Evolutionary conservation across 208 protist genomes (phyloP).

Genomic region (Trypanosoma avium): DNA sequence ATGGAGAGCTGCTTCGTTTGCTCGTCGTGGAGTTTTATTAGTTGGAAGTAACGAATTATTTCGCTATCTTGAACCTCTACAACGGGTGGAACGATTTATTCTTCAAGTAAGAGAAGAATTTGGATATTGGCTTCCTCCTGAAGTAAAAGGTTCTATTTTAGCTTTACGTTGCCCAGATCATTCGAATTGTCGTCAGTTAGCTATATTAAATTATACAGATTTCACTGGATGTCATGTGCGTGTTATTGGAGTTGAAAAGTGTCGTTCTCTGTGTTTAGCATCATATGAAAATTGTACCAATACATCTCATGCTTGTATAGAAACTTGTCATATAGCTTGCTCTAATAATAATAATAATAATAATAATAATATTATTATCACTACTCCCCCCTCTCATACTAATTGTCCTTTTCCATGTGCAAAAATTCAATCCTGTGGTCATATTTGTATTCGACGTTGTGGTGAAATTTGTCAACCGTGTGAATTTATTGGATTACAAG

Average conservation of each 20-base stretch:
- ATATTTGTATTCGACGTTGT: conserved; percentile 67
- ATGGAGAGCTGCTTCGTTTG: conserved; percentile 59
- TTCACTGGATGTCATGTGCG: conserved; percentile 33
- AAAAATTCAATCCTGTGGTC: conserved; percentile 58
- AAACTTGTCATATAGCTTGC: conserved; percentile 48
- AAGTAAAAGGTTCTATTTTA: conserved; percentile 45
- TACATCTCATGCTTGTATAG: conserved; percentile 69
- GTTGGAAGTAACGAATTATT: conserved; percentile 73
- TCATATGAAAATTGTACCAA: conserved; percentile 59
- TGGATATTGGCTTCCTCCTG: conserved; percentile 69
- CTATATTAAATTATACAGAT: conserved; percentile 34
- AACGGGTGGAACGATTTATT: conserved; percentile 55
- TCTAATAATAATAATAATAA: neutral
- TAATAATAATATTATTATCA: neutral
- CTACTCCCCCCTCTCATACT: conserved; percentile 28
- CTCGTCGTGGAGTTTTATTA: conserved; percentile 54
- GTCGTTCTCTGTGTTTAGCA: conserved; percentile 66
- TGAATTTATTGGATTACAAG: conserved; percentile 55
- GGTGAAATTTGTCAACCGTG: conserved; percentile 72
- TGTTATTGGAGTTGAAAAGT: conserved; percentile 47
- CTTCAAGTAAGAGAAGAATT: conserved; percentile 42
- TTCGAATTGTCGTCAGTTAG: conserved; percentile 59
- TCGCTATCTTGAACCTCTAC: conserved; percentile 53
- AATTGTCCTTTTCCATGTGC: conserved; percentile 79
- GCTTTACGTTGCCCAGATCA: conserved; percentile 79